phyloP scores from a whole-genome alignment of 352 stramenopile genomes.

The Blastocystis sp. region DNA sequence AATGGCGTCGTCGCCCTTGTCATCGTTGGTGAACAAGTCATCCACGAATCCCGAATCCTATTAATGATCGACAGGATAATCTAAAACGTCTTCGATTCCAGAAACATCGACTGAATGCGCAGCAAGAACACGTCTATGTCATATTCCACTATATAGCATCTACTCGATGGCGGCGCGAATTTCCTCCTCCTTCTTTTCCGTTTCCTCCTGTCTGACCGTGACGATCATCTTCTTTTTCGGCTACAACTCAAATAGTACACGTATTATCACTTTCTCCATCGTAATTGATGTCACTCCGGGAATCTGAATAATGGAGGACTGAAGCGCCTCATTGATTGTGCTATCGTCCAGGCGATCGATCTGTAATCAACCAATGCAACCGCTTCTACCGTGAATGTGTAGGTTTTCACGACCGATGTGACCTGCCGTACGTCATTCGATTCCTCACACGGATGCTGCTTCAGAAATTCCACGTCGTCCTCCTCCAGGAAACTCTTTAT shows the following conservation, averaged over 20 bases:
- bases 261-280: background rate
- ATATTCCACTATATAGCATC: background rate
- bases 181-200: slow-evolving; percentile 24
- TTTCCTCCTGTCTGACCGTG: slow-evolving; percentile 4
- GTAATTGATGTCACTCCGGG: slow-evolving; percentile 41
- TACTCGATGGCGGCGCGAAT: slow-evolving; percentile 20
- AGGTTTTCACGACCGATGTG: slow-evolving; percentile 17
- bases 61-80: background rate
- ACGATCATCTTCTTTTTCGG: slow-evolving; percentile 49
- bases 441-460: background rate
- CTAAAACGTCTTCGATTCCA: background rate
- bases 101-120: background rate
- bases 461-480: slow-evolving; percentile 20
- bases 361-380: background rate
- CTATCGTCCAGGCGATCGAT: background rate
- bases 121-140: slow-evolving; percentile 6
- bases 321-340: background rate
- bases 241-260: background rate
- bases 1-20: slow-evolving; percentile 20
- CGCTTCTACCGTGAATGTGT: slow-evolving; percentile 5
- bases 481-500: slow-evolving; percentile 15
- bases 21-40: slow-evolving; percentile 36
- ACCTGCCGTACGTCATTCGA: background rate
- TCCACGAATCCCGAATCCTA: slow-evolving; percentile 38
- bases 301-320: slow-evolving; percentile 27